Base-by-base conservation (phyloP, 805 yeast species). In the Cephaloascus fragrans region DNA sequence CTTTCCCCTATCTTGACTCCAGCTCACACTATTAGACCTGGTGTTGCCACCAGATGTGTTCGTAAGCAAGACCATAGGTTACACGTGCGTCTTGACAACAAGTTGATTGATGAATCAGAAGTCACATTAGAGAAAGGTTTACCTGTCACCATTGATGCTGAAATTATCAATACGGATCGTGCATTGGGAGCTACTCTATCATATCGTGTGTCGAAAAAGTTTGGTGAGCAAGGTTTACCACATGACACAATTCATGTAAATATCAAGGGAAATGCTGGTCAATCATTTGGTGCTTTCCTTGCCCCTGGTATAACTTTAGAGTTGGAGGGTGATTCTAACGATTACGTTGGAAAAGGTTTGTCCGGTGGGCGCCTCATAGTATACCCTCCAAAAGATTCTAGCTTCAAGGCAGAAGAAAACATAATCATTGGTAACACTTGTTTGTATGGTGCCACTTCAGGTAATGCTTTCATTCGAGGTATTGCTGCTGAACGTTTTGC, bases 401-500 rank as follows among this genome's bases (percentile, higher is more conserved):
- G 67, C 20, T 89, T 89, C 73, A 86, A 85, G 62, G 90, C 96
- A 38, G 96, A 88, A 62, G 97, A 90, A 61, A 95, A 90, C 66
- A 90, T 89, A 48, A 82, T 90, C 57, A 83, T 90, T 45, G 98
- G 98, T 66, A 90, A 90, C 72, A 90, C 97, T 34, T 93, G 97
- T 62, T 77, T 90, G 67, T 90, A 90, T 56, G 98, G 98, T 64
- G 97, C 98, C 20, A 93, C 97, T 14, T 77, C 93, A 19, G 98
- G 98, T 60, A 64, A 83, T 45, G 95, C 96, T 6, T 90, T 85
- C 64, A 81, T 90, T 62, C 75, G 96, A 49, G 98, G 98, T 73
- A 79, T 89, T 61, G 97, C 96, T 32, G 97, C 98, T 47, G 98
- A 90, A 71, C 80, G 98, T 63, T 90, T 90, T 61, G 96, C 95